Percentiles rank a stretch among this genome's conserved stretches.
phyloP scores from a whole-genome alignment of 331 rosid species.

The Erythrophleum ivorense region DNA sequence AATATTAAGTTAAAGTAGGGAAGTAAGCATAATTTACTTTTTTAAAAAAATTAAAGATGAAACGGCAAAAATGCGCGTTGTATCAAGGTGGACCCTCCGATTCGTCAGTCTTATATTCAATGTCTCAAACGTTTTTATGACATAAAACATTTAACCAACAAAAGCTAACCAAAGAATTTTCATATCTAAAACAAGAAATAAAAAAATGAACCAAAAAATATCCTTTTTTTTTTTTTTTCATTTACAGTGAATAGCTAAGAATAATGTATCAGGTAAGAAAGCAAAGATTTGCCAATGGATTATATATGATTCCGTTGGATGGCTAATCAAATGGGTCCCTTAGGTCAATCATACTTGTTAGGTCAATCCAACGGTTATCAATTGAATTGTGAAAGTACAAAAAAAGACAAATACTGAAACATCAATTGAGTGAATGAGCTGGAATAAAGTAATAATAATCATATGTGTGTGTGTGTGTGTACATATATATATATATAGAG shows the following conservation, averaged over 20 bases:
- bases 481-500: too few relatives aligned
- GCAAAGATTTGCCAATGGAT: not conserved
- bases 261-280: not conserved
- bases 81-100: not conserved
- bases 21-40: too few relatives aligned
- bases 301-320: not conserved
- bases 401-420: not conserved
- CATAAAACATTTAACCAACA: not conserved
- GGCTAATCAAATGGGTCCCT: not conserved
- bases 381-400: not conserved
- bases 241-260: not conserved
- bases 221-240: not conserved
- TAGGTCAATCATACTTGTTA: not conserved
- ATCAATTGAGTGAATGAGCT: not conserved
- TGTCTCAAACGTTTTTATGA: not conserved
- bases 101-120: not conserved
- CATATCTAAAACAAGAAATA: not conserved
- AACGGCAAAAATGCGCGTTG: not conserved
- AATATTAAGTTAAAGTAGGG: too few relatives aligned
- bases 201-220: not conserved
- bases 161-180: not conserved
- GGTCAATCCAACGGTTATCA: not conserved
- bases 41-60: too few relatives aligned
- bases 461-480: too few relatives aligned
- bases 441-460: too few relatives aligned